phyloP scores from a whole-genome alignment of 2,329 filamentous ascomycete genomes.

The Cercospora sesami region DNA sequence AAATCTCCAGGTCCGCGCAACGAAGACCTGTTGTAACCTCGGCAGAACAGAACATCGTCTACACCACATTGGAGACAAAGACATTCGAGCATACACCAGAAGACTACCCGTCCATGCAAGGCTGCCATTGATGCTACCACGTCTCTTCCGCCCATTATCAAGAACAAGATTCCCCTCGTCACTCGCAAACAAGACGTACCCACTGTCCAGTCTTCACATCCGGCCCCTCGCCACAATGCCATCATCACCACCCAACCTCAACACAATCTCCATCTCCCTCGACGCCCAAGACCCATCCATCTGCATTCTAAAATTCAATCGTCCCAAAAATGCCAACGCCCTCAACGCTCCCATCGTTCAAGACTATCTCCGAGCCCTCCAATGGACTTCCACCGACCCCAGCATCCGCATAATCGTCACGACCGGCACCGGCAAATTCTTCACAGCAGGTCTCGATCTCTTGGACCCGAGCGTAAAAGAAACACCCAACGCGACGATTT shows the following conservation, averaged over 20 bases:
- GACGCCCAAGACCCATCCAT: slow-evolving; percentile 22
- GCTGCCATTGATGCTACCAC: not conserved
- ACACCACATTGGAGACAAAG: not conserved
- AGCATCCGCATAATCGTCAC: slow-evolving; percentile 27
- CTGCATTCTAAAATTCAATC: slow-evolving; percentile 29
- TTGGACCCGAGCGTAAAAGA: slow-evolving; percentile 23
- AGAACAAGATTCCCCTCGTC: not conserved
- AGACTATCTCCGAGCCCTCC: slow-evolving; percentile 26
- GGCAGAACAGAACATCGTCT: not conserved
- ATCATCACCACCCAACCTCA: slow-evolving; percentile 18
- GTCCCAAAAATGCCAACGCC: slow-evolving; percentile 29
- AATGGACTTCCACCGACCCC: slow-evolving; percentile 23
- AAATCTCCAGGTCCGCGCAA: not conserved
- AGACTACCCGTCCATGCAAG: not conserved
- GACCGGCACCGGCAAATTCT: slow-evolving; percentile 30
- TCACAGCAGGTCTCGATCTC: slow-evolving; percentile 28
- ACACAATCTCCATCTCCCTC: slow-evolving; percentile 24
- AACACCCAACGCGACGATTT: slow-evolving; percentile 23
- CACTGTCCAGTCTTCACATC: not conserved
- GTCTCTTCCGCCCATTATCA: not conserved
- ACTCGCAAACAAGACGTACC: not conserved
- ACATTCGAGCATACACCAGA: not conserved
- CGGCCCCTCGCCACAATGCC: slow-evolving; percentile 21
- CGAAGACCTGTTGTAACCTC: not conserved
- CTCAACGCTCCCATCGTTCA: slow-evolving; percentile 24